Evolutionary conservation across 345 rosid species (phyloP).

Genomic region (Isatis tinctoria): DNA sequence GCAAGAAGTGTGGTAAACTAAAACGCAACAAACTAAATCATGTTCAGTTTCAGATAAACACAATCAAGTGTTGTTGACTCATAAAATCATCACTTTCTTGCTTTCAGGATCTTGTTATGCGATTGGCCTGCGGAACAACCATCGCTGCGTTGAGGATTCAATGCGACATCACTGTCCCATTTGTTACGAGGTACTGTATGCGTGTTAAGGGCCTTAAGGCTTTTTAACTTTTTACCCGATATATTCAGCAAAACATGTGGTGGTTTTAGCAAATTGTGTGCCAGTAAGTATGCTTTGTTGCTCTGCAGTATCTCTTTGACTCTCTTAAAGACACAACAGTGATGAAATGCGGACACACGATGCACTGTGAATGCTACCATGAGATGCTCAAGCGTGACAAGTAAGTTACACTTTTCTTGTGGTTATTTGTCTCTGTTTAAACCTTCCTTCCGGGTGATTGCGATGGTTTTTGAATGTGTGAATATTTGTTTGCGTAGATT

Average conservation of each 20-base stretch:
- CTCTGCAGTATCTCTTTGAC: conserved; percentile 80
- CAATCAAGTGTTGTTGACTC: background rate
- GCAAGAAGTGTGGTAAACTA: conserved; percentile 82
- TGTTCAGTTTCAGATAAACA: background rate
- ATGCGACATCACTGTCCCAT: conserved; percentile 98
- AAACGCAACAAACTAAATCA: background rate
- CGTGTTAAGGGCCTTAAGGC: background rate
- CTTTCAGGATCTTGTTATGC: conserved; percentile 79
- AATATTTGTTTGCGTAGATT: conserved; percentile 35
- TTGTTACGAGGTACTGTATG: conserved; percentile 71
- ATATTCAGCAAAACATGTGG: background rate
- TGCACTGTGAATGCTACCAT: conserved; percentile 75
- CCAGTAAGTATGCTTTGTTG: background rate
- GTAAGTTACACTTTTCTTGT: conserved; percentile 40
- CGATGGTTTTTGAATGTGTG: background rate
- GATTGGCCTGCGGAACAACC: conserved; percentile 55
- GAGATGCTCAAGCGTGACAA: conserved; percentile 84
- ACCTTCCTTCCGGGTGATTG: background rate
- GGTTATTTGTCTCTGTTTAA: background rate
- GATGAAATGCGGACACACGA: conserved; percentile 98
- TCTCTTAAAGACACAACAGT: conserved; percentile 84
- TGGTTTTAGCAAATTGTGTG: background rate
- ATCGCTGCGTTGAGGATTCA: conserved; percentile 88
- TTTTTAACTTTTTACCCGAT: background rate
- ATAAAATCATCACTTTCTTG: background rate